phyloP scores from a whole-genome alignment of 768 basidiomycete species.

The Mrakia gelida region DNA sequence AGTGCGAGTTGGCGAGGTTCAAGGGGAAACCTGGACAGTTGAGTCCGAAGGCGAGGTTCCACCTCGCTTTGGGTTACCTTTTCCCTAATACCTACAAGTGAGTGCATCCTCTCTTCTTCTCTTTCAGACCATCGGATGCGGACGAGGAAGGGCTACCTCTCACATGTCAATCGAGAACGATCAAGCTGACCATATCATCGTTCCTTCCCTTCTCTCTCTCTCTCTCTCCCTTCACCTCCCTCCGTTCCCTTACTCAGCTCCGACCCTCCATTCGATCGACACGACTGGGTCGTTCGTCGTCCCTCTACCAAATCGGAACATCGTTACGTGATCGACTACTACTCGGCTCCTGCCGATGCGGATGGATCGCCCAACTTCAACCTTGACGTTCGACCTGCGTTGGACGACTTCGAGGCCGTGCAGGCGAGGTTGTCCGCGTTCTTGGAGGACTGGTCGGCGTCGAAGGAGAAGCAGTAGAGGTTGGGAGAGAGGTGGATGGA shows the following conservation, averaged over 20 bases:
- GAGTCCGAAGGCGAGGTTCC: conserved; percentile 88
- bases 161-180: too few relatives aligned
- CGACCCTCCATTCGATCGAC: conserved; percentile 93
- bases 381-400: conserved; percentile 88
- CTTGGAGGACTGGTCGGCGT: conserved; percentile 39
- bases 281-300: conserved; percentile 93
- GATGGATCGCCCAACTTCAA: conserved; percentile 94
- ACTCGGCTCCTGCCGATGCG: conserved; percentile 80
- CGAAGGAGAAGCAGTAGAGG: conserved; percentile 10
- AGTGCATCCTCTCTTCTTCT: conserved; percentile 39
- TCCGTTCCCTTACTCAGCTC: conserved; percentile 51
- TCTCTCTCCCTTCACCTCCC: background rate
- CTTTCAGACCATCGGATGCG: too few relatives aligned
- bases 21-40: conserved; percentile 86
- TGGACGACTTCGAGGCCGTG: conserved; percentile 76
- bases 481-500: background rate
- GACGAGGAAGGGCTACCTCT: background rate
- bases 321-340: conserved; percentile 98
- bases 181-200: background rate
- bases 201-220: background rate
- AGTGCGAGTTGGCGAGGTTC: conserved; percentile 74
- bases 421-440: conserved; percentile 59
- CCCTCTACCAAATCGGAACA: conserved; percentile 60
- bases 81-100: conserved; percentile 88
- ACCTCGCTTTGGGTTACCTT: conserved; percentile 79